phyloP scores from a whole-genome alignment of 2,329 filamentous ascomycete species.

The Lecanicillium sp. region DNA sequence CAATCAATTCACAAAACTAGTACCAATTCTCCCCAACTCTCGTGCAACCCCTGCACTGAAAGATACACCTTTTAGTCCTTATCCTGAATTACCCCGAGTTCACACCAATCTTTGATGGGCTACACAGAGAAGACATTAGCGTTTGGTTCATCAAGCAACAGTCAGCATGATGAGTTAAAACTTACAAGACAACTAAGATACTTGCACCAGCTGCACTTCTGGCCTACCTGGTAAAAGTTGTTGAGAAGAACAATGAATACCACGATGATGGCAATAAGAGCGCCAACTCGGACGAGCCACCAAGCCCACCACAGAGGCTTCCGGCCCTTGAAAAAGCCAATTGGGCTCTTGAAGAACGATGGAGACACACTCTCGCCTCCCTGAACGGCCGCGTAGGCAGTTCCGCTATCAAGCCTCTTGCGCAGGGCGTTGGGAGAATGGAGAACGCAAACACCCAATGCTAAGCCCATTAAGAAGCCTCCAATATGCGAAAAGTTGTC shows the following conservation, averaged over 20 bases:
- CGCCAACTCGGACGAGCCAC: constrained; percentile 80
- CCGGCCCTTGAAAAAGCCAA: constrained; percentile 82
- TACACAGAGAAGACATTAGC: constrained; percentile 23
- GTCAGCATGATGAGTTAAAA: constrained; percentile 20
- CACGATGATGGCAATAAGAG: constrained; percentile 71
- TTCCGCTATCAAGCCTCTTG: constrained; percentile 61
- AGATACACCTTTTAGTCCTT: constrained; percentile 6
- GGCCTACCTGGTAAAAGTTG: constrained; percentile 79
- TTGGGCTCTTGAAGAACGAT: constrained; percentile 51
- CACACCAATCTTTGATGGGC: constrained; percentile 62
- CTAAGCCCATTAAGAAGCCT: constrained; percentile 86
- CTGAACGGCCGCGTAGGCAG: constrained; percentile 63
- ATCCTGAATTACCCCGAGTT: constrained; percentile 32
- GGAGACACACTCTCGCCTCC: constrained; percentile 38
- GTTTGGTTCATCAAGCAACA: not conserved
- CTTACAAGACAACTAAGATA: constrained; percentile 87
- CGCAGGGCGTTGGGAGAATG: constrained; percentile 80
- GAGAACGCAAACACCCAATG: constrained; percentile 76
- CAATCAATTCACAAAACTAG: too few species aligned
- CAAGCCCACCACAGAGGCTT: constrained; percentile 96
- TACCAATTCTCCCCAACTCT: too few species aligned
- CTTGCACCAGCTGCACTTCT: constrained; percentile 85
- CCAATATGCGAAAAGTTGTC: constrained; percentile 98
- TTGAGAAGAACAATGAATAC: constrained; percentile 80
- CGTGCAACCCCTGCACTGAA: constrained; percentile 7